Conservation (phyloP, 129 eudicot species). For the Tagetes patula region DNA sequence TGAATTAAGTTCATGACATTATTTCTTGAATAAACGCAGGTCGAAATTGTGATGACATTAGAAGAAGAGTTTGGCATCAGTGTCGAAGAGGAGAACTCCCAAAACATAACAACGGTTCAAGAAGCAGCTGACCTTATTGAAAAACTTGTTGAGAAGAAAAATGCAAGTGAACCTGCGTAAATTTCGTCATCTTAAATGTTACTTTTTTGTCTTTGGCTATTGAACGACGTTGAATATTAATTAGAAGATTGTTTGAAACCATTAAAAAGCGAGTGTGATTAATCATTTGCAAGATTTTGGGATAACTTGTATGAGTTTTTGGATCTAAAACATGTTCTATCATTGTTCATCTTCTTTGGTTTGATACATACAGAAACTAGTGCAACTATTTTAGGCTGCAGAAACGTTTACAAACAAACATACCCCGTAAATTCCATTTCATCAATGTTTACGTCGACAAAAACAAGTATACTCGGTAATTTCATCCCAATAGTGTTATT, state of each 20-base stretch:
- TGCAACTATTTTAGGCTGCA: too few relatives aligned
- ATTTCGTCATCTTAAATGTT: neutral
- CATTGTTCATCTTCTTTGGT: neutral
- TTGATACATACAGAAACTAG: neutral
- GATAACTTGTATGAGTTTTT: constrained; percentile 11
- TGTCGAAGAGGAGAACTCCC: constrained; percentile 71
- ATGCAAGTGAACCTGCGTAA: constrained; percentile 23
- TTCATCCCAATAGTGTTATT: too few relatives aligned
- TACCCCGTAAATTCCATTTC: too few relatives aligned
- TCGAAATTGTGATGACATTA: constrained; percentile 73
- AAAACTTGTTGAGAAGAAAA: constrained; percentile 55
- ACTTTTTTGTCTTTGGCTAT: neutral
- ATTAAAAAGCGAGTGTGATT: constrained; percentile 3
- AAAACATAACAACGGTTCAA: constrained; percentile 66
- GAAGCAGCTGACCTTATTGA: constrained; percentile 79
- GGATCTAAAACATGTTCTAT: neutral
- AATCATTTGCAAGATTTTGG: constrained; percentile 26
- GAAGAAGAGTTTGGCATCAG: constrained; percentile 65
- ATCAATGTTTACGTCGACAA: too few relatives aligned
- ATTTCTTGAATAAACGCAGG: constrained; percentile 37
- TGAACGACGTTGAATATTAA: neutral
- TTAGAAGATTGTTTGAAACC: constrained; percentile 23
- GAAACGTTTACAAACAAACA: too few relatives aligned
- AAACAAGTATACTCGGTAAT: too few relatives aligned
- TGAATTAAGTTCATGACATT: too few relatives aligned